Base-by-base conservation (phyloP, 2,329 filamentous ascomycete species). In the Fusarium newnesense region DNA sequence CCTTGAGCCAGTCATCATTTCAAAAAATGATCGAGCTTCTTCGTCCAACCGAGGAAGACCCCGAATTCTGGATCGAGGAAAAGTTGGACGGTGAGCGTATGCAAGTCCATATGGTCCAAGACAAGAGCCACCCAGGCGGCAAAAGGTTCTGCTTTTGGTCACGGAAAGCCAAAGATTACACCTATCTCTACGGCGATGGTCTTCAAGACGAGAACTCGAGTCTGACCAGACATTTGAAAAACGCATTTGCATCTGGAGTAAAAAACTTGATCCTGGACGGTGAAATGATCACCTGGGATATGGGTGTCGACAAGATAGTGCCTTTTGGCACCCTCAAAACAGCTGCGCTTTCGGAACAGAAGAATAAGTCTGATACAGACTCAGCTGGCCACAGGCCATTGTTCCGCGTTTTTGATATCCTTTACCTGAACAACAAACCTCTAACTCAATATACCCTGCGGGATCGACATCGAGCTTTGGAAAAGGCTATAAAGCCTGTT, bases 281-380 rank as follows among this genome's bases (percentile, higher is more conserved):
- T 15, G 96, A 99, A 81, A 99, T 99, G 96, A 95, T 99, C 65
- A 97, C 95, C 1, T 99, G 96, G 96, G 94, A 98, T 79, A 93
- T 95, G 69, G 90, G 92, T 49, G 87, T 93, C 56, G 93, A 97
- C 83, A 93, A 93, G 62, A 93, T 96, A 59, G 92, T 97, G 21
- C 91, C 93, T 0, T 99, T 99, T 80, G 96, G 96, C 12, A 97
- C 94, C 0, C 87, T 99, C 54, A 99, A 99, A 83, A 96, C 94
- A 3, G 96, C 95, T 1, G 96, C 96, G 1, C 83, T 97, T 37
- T 88, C 91, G 0, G 93, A 96, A 77, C 92, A 95, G 78, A 89
- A 91, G 69, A 86, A 87, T 68, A 83, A 83, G 7, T 89, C 85
- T 8, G 92, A 90, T 2, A 90, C 91, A 24, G 79, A 84, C 44